Percentiles rank a stretch among this genome's conserved stretches.
Conservation (phyloP, 2,329 filamentous ascomycete species). For the Cryphonectria japonica region DNA sequence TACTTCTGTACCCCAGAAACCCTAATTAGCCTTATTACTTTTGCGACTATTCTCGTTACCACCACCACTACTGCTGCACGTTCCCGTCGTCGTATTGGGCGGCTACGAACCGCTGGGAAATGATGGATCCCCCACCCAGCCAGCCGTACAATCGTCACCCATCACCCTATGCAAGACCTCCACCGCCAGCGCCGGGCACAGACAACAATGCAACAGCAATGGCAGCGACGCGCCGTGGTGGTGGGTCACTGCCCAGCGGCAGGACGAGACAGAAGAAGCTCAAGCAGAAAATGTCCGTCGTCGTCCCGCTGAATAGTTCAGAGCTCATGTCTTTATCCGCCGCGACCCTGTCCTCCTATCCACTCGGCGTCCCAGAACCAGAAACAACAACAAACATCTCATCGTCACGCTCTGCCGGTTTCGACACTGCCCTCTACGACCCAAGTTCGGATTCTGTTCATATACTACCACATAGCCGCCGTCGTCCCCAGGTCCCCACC, state of each 20-base stretch:
- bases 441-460: constrained; percentile 20
- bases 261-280: constrained; percentile 6
- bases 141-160: constrained; percentile 7
- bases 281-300: constrained; percentile 16
- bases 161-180: constrained; percentile 23
- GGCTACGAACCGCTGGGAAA: constrained; percentile 27
- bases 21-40: not conserved
- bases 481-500: not conserved
- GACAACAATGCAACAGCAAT: not conserved
- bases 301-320: constrained; percentile 21
- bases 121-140: constrained; percentile 18
- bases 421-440: constrained; percentile 27
- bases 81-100: constrained; percentile 24
- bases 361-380: constrained; percentile 14
- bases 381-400: constrained; percentile 11
- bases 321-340: constrained; percentile 26
- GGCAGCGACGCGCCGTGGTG: constrained; percentile 13
- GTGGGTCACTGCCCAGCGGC: not conserved
- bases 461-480: constrained; percentile 17
- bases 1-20: constrained; percentile 13
- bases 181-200: constrained; percentile 14
- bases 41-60: not conserved
- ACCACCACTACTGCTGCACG: too few relatives aligned
- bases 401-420: constrained; percentile 19
- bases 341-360: constrained; percentile 23